phyloP scores from a whole-genome alignment of 139 green algal genomes.

The Pycnococcus provasolii region DNA sequence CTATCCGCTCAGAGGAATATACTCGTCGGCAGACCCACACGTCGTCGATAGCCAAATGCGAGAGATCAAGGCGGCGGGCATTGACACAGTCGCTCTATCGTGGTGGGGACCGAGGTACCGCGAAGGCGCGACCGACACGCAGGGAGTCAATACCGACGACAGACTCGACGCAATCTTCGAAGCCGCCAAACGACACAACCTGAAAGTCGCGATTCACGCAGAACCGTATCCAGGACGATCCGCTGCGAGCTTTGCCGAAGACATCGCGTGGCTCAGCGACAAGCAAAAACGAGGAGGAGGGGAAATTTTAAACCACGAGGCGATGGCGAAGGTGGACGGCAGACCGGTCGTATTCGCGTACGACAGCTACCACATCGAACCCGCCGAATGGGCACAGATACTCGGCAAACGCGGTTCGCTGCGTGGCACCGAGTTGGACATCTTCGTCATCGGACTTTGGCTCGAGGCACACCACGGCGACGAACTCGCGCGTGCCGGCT shows the following conservation, averaged over 20 bases:
- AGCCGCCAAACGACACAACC: not conserved
- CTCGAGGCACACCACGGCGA: conserved; percentile 27
- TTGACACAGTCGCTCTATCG: conserved; percentile 31
- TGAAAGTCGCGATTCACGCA: conserved; percentile 39
- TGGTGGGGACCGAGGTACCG: conserved; percentile 42
- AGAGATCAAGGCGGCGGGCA: conserved; percentile 27
- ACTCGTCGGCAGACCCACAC: conserved; percentile 24
- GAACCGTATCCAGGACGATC: conserved; percentile 42
- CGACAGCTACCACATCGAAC: conserved; percentile 34
- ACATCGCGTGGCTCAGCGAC: conserved; percentile 30
- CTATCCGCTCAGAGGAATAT: conserved; percentile 35
- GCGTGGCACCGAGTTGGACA: conserved; percentile 21
- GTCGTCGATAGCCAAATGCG: conserved; percentile 28
- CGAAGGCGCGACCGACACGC: conserved; percentile 35
- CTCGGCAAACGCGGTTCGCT: conserved; percentile 24
- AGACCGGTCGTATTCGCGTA: conserved; percentile 38
- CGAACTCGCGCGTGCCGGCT: conserved; percentile 9
- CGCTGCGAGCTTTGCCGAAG: conserved; percentile 28
- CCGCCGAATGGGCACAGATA: conserved; percentile 32
- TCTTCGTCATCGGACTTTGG: conserved; percentile 36
- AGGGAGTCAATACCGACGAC: conserved; percentile 36
- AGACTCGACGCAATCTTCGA: conserved; percentile 12
- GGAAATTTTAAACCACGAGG: not conserved
- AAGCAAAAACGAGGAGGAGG: no score
- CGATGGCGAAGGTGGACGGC: conserved; percentile 17